Evolutionary conservation across 345 rosid species (phyloP), one percentile per base, ranked within the genome.

Genomic region (Cochlearia excelsa): DNA sequence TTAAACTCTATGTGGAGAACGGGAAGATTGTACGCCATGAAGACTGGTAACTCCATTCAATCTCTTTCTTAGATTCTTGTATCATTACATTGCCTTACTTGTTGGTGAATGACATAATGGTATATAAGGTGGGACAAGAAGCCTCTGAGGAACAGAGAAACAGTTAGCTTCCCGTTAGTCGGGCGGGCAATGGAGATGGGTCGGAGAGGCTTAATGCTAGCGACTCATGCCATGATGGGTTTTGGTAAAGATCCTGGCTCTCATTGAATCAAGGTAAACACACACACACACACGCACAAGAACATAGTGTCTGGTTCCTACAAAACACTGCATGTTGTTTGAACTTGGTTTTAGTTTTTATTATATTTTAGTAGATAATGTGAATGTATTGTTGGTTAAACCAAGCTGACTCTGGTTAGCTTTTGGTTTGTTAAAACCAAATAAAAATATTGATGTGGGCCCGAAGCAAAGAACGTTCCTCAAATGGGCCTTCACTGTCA

Each of bases 171-270:
- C 30, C 81, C 94, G 3, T 30, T 84, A 44, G 73, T 79, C 9
- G 98, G 98, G 30, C 79, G 78, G 11, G 53, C 72, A 16, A 50
- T 78, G 76, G 92, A 91, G 80, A 61, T 71, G 27, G 60, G 79
- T 66, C 81, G 90, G 44, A 73, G 92, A 73, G 95, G 88, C 47
- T 84, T 88, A 4, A 85, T 91, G 98, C 57, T 87, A 54, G 89
- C 77, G 1, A 85, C 98, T 43, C 98, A 87, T 80, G 95, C 88
- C 57, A 71, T 88, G 81, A 91, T 85, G 98, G 80, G 91, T 35
- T 88, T 87, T 56, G 96, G 96, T 51, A 87, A 84, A 77, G 98
- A 91, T 70, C 88, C 82, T 2, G 44, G 66, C 8, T n/a, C 48
- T 3, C 80, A 69, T 1, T 55, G 51, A 61, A 39, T 3, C 8